Evolutionary conservation across 2,329 filamentous ascomycete genomes (phyloP).

Genomic region (Aspergillus vadensis): DNA sequence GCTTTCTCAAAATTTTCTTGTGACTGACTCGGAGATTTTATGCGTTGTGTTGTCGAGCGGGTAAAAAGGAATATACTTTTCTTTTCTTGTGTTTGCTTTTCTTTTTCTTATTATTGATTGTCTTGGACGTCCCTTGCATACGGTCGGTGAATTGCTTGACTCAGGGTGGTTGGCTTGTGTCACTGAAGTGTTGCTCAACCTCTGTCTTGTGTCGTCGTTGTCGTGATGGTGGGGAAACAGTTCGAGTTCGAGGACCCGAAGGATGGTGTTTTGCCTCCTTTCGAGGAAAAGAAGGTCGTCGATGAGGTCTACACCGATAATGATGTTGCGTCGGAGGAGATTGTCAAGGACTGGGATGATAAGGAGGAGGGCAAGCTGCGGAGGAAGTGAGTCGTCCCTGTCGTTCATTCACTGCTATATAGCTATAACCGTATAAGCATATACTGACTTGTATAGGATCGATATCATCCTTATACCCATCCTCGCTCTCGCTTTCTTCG

Average conservation of each 20-base stretch:
- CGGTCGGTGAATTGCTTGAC: background rate
- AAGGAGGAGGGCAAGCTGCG: constrained; percentile 28
- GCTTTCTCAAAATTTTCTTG: too few species aligned
- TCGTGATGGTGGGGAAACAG: background rate
- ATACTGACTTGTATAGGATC: constrained; percentile 20
- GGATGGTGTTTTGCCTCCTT: background rate
- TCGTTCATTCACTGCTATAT: background rate
- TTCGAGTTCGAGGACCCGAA: background rate
- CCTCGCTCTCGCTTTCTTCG: constrained; percentile 54
- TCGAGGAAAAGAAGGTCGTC: background rate
- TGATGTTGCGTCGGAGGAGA: constrained; percentile 12
- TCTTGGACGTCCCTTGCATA: background rate
- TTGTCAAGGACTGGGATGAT: constrained; percentile 31
- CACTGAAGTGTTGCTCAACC: background rate
- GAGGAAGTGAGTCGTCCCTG: constrained; percentile 25
- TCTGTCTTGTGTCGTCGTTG: background rate
- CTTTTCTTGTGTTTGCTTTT: background rate
- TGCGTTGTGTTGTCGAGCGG: background rate
- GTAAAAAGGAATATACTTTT: too few species aligned
- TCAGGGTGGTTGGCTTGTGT: too few species aligned
- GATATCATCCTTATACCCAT: constrained; percentile 35
- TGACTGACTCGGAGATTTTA: background rate
- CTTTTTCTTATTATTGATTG: background rate
- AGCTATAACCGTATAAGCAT: background rate
- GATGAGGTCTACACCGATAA: constrained; percentile 5